These are phyloP conservation scores for Termitomyces sp. DNA, from an alignment of 768 basidiomycete species.

Conservation along the genomic window DNA sequence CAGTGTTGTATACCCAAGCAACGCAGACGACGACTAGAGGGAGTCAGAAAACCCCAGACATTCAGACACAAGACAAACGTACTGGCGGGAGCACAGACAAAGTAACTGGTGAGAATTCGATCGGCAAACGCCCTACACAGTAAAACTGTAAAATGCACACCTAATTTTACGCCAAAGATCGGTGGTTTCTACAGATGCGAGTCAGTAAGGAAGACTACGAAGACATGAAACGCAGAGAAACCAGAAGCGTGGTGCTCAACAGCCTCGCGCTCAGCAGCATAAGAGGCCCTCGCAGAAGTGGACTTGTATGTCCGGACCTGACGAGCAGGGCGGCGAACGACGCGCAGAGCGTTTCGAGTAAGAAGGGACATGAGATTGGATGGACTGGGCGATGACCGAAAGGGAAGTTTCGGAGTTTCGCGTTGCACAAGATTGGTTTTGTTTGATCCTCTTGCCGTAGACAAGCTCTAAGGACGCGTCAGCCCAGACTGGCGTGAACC, in stretches of 20 bases:
- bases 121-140: slow-evolving; percentile 7
- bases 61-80: slow-evolving; percentile 23
- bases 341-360: slow-evolving; percentile 43
- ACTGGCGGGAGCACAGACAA: slow-evolving; percentile 74
- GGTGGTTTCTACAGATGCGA: slow-evolving; percentile 51
- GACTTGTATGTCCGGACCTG: slow-evolving; percentile 35
- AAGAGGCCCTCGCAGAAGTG: slow-evolving; percentile 34
- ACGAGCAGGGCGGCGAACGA: slow-evolving; percentile 37
- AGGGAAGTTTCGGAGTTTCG: slow-evolving; percentile 32
- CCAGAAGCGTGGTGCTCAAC: slow-evolving; percentile 63
- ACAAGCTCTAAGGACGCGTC: slow-evolving; percentile 35
- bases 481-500: slow-evolving; percentile 24
- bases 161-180: slow-evolving; percentile 87
- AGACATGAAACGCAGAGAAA: slow-evolving; percentile 20
- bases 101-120: slow-evolving; percentile 48
- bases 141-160: slow-evolving; percentile 19
- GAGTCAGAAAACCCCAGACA: background rate
- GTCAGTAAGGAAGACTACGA: slow-evolving; percentile 3
- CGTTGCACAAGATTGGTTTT: slow-evolving; percentile 22
- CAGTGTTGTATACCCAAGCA: slow-evolving; percentile 52
- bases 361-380: slow-evolving; percentile 41
- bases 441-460: slow-evolving; percentile 21
- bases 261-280: slow-evolving; percentile 48
- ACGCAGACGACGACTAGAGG: slow-evolving; percentile 40
- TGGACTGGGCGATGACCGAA: slow-evolving; percentile 6